Evolutionary conservation across 768 basidiomycete species (phyloP), one percentile per base, ranked within the genome.

Genomic region (Pleurotus citrinopileatus): DNA sequence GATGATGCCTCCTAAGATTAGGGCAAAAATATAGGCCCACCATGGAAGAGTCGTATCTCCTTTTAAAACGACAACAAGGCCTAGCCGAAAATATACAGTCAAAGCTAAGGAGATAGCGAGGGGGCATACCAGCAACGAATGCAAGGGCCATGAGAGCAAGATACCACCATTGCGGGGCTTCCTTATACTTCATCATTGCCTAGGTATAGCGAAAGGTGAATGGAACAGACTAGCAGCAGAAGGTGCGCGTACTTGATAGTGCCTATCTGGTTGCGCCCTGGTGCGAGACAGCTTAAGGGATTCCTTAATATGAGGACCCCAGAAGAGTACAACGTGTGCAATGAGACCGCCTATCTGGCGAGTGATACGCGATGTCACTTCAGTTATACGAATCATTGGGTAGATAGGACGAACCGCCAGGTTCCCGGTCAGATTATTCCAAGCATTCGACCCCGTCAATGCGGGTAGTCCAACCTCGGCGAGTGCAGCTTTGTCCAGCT

Each of bases 81-180:
- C 82, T 77, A 59, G 17, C 10, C 19, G 46, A n/a, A 23, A 34
- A n/a, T n/a, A n/a, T n/a, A n/a, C n/a, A n/a, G n/a, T n/a, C n/a
- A n/a, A n/a, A n/a, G n/a, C n/a, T n/a, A n/a, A n/a, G n/a, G n/a
- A n/a, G n/a, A n/a, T n/a, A 26, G 5, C n/a, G 40, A 53, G 3
- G 15, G 4, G 26, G 51, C 69, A 48, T 58, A 82, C 83, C 83
- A n/a, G 81, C 80, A 36, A 82, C 63, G 67, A 86, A 84, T 0
- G 83, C 61, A 10, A 82, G 62, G 1, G 68, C 60, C 2, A 84
- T 65, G 27, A 84, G 72, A 22, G 71, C 60, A 8, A 67, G 55
- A 61, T 84, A 84, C 84, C 83, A 84, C 71, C 78, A 83, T 75
- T 73, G 75, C 1, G 83, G 83, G 0, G 73, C 80, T 65, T 84